phyloP scores from a whole-genome alignment of 306 rosid genomes.

The Cyamopsis tetragonoloba region DNA sequence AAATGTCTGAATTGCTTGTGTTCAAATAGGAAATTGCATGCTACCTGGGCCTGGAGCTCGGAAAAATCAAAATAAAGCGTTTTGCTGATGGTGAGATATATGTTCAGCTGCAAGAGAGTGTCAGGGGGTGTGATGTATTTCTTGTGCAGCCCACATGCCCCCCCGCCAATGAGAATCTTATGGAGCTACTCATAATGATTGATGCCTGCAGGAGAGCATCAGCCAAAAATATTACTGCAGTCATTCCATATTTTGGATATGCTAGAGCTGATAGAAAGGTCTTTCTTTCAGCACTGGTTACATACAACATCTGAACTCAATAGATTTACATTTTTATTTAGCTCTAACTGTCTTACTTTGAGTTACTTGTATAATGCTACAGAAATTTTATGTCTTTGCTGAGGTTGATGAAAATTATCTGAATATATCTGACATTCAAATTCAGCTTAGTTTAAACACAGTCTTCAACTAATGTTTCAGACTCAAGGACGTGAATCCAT shows the following conservation, averaged over 20 bases:
- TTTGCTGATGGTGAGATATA: slow-evolving; percentile 96
- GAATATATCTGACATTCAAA: background rate
- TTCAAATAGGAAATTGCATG: slow-evolving; percentile 77
- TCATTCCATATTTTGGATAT: slow-evolving; percentile 93
- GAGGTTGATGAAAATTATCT: background rate
- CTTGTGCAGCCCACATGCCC: slow-evolving; percentile 99
- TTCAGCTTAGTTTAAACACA: slow-evolving; percentile 8
- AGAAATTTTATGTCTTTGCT: background rate
- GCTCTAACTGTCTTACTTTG: background rate
- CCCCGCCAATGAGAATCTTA: slow-evolving; percentile 91
- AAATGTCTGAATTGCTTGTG: slow-evolving; percentile 11
- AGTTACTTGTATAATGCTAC: slow-evolving; percentile 8
- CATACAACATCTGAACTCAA: background rate
- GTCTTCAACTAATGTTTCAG: slow-evolving; percentile 42
- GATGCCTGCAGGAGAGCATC: slow-evolving; percentile 97
- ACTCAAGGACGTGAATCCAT: slow-evolving; percentile 99
- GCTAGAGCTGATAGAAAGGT: slow-evolving; percentile 99
- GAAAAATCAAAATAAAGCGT: slow-evolving; percentile 86
- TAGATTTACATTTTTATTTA: background rate
- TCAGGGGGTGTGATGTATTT: slow-evolving; percentile 89
- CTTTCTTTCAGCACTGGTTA: background rate
- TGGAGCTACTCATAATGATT: slow-evolving; percentile 94
- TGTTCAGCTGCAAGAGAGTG: slow-evolving; percentile 97
- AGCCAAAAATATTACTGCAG: slow-evolving; percentile 90
- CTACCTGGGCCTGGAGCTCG: slow-evolving; percentile 90